These are phyloP conservation scores for Rhodotorula paludigena DNA, from an alignment of 768 basidiomycete genomes.

Conservation along the genomic window DNA sequence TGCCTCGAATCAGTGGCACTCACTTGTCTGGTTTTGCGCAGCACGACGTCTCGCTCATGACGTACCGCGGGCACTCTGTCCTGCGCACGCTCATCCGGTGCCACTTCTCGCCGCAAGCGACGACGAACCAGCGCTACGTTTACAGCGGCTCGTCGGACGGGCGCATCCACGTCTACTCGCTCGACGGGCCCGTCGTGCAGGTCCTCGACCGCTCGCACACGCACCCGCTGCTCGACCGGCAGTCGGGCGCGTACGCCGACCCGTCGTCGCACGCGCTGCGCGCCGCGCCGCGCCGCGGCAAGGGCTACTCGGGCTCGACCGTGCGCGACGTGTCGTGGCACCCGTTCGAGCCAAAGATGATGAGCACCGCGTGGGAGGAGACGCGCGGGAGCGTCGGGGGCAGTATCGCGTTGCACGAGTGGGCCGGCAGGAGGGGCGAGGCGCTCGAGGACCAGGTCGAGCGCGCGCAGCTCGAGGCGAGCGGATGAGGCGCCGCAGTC, in stretches of 20 bases:
- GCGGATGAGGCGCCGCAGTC: neutral
- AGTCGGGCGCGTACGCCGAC: conserved; percentile 50
- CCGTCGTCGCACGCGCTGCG: conserved; percentile 56
- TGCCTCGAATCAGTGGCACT: neutral
- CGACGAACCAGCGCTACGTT: conserved; percentile 83
- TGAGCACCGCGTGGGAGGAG: conserved; percentile 89
- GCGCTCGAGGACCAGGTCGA: conserved; percentile 22
- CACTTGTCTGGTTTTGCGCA: neutral
- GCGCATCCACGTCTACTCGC: conserved; percentile 83
- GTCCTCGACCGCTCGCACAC: conserved; percentile 72
- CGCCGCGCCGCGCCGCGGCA: conserved; percentile 10
- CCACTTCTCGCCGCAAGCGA: conserved; percentile 88
- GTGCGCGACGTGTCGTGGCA: conserved; percentile 97
- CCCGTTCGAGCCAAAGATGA: conserved; percentile 78
- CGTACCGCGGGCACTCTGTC: conserved; percentile 85
- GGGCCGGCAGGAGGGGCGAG: conserved; percentile 58
- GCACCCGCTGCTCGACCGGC: conserved; percentile 57
- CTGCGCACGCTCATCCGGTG: conserved; percentile 88
- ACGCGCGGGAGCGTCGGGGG: conserved; percentile 50
- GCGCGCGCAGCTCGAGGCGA: conserved; percentile 6
- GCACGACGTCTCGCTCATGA: conserved; percentile 50
- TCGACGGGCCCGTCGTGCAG: conserved; percentile 81
- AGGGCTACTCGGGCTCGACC: conserved; percentile 50
- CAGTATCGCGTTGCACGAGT: conserved; percentile 87
- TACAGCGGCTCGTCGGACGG: conserved; percentile 91